These are phyloP conservation scores for Phytophthora capsici DNA, from an alignment of 352 stramenopile genomes.

Conservation along the genomic window DNA sequence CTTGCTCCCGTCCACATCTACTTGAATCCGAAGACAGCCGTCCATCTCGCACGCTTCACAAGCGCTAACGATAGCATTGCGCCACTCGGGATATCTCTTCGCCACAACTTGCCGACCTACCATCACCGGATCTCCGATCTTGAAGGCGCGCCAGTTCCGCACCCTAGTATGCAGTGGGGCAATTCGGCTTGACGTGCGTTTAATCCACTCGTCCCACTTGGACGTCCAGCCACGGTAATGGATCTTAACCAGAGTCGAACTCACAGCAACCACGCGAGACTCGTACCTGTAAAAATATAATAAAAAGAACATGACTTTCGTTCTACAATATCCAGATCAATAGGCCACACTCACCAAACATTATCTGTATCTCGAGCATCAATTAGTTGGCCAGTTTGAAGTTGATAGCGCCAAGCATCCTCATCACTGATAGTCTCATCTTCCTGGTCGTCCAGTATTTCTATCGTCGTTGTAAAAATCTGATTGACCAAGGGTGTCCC, in stretches of 20 bases:
- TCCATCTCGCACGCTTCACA: conserved; percentile 38
- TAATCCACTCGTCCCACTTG: conserved; percentile 97
- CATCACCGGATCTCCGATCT: conserved; percentile 57
- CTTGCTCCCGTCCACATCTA: conserved; percentile 40
- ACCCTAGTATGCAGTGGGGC: conserved; percentile 92
- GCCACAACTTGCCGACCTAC: conserved; percentile 38
- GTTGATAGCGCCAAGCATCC: conserved; percentile 63
- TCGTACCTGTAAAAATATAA: conserved; percentile 53
- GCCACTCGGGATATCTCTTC: conserved; percentile 64
- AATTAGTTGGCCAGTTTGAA: conserved; percentile 62
- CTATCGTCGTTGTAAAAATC: conserved; percentile 9
- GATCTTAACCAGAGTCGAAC: conserved; percentile 81
- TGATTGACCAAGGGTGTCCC: conserved; percentile 1
- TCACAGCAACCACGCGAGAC: conserved; percentile 55
- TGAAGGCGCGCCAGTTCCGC: conserved; percentile 69
- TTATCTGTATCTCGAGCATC: conserved; percentile 74
- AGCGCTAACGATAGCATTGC: conserved; percentile 48
- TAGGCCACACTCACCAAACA: conserved; percentile 49
- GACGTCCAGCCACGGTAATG: conserved; percentile 97
- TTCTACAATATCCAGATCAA: neutral
- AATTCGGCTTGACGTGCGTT: conserved; percentile 88
- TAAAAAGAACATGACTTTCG: neutral
- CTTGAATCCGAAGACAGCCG: conserved; percentile 44
- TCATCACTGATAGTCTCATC: conserved; percentile 19
- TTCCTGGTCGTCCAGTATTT: conserved; percentile 8